Evolutionary conservation across 345 rosid species (phyloP).

Genomic region (Lumnitzera littorea): DNA sequence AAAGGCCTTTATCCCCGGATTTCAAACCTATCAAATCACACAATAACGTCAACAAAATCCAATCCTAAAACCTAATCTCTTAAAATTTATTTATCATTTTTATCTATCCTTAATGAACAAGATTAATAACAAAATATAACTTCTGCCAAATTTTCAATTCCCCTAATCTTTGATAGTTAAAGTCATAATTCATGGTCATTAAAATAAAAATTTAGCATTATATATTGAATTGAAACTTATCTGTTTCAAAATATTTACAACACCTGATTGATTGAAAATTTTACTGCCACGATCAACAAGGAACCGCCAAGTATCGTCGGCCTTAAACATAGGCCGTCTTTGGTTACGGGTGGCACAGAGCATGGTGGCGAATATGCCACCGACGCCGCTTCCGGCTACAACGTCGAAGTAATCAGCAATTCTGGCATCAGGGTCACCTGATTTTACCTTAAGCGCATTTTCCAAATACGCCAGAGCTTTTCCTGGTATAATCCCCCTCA

Average conservation of each 20-base stretch:
- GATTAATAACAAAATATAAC: no score
- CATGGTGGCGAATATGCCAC: slow-evolving; percentile 90
- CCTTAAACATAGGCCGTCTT: slow-evolving; percentile 55
- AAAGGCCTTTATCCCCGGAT: slow-evolving; percentile 11
- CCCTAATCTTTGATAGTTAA: no score
- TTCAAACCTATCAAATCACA: slow-evolving; percentile 4
- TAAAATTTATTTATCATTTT: no score
- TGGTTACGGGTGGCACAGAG: slow-evolving; percentile 67
- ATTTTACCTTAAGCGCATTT: slow-evolving; percentile 55
- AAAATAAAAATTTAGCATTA: no score
- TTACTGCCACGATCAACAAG: slow-evolving; percentile 52
- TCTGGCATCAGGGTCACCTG: slow-evolving; percentile 78
- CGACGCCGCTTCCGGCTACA: slow-evolving; percentile 79
- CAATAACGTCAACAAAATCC: no score
- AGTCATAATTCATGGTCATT: no score
- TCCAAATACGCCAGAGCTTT: slow-evolving; percentile 82
- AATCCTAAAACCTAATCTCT: no score
- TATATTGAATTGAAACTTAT: no score
- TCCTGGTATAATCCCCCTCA: slow-evolving; percentile 77
- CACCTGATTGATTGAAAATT: slow-evolving; percentile 25
- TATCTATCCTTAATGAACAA: no score
- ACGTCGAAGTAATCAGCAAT: slow-evolving; percentile 89
- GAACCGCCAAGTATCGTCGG: slow-evolving; percentile 87
- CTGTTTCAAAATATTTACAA: no score
- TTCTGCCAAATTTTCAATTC: no score